Evolutionary conservation across 2,329 filamentous ascomycete species (phyloP).

Genomic region (Paecilomyces variotii): DNA sequence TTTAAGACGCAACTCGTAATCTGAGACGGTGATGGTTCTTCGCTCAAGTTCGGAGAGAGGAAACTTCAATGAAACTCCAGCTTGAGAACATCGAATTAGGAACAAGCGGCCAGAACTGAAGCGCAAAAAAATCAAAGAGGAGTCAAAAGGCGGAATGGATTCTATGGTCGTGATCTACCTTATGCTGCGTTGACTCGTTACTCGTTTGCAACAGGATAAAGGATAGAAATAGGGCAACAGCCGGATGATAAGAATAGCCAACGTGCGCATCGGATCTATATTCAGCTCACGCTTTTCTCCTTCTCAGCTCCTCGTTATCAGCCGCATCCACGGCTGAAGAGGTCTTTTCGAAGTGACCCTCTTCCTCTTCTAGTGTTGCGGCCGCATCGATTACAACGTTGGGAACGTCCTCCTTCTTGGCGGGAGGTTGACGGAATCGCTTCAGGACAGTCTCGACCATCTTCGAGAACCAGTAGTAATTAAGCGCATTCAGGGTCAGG

Average conservation of each 20-base stretch:
- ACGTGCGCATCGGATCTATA: not conserved
- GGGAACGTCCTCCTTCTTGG: constrained; percentile 10
- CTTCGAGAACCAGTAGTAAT: constrained; percentile 60
- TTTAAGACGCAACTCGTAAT: not conserved
- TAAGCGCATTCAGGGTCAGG: constrained; percentile 53
- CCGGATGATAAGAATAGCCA: constrained; percentile 1
- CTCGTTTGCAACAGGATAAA: not conserved
- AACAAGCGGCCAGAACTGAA: not conserved
- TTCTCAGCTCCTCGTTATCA: constrained; percentile 84
- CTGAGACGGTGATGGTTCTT: not conserved
- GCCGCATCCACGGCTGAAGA: constrained; percentile 48
- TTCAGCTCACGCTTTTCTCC: constrained; percentile 14
- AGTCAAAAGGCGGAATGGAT: not conserved
- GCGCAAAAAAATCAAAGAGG: not conserved
- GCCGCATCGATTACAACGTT: constrained; percentile 29
- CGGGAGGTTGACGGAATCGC: constrained; percentile 43
- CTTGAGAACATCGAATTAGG: not conserved
- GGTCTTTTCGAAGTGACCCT: constrained; percentile 16
- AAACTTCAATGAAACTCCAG: not conserved
- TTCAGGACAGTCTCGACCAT: constrained; percentile 60
- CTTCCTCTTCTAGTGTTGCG: constrained; percentile 22
- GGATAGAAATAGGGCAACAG: not conserved
- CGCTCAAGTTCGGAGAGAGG: not conserved
- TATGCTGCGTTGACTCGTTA: not conserved
- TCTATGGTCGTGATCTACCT: not conserved